Percentiles rank a stretch among this genome's conserved stretches.
phyloP scores from a whole-genome alignment of 1,284 basidiomycete species.

The Cryptococcus sp. region DNA sequence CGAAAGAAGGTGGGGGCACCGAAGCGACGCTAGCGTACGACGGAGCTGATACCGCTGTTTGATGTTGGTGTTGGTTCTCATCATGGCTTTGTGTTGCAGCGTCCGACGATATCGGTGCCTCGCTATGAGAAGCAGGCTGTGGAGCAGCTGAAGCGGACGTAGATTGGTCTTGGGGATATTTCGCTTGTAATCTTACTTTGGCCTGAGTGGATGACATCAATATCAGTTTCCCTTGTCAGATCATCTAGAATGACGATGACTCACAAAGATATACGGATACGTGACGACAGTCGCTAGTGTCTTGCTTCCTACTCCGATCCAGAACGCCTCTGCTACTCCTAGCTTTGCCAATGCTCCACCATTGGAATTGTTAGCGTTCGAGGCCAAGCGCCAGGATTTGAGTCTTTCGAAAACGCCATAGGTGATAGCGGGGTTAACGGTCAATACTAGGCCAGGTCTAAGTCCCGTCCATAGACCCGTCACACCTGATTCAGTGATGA shows the following conservation, averaged over 20 bases:
- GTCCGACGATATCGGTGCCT: too few species aligned
- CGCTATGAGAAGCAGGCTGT: not conserved
- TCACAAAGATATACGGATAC: slow-evolving; percentile 53
- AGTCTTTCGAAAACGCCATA: slow-evolving; percentile 94
- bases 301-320: slow-evolving; percentile 91
- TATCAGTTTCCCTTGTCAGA: not conserved
- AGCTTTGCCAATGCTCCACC: slow-evolving; percentile 28
- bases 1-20: slow-evolving; percentile 1
- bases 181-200: slow-evolving; percentile 93
- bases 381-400: slow-evolving; percentile 57
- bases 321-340: slow-evolving; percentile 73
- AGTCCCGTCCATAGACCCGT: slow-evolving; percentile 93
- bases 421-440: slow-evolving; percentile 96
- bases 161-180: slow-evolving; percentile 18
- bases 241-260: slow-evolving; percentile 7
- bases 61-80: too few species aligned
- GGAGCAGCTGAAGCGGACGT: not conserved
- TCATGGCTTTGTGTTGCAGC: too few species aligned
- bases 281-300: slow-evolving; percentile 90
- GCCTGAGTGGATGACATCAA: slow-evolving; percentile 57
- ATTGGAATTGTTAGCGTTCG: slow-evolving; percentile 48
- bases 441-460: slow-evolving; percentile 88
- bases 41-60: slow-evolving; percentile 1
- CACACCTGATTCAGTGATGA: slow-evolving; percentile 88
- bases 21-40: slow-evolving; percentile 37